Evolutionary conservation across 2,329 filamentous ascomycete genomes (phyloP).

Genomic region (Sclerotinia trifoliorum): DNA sequence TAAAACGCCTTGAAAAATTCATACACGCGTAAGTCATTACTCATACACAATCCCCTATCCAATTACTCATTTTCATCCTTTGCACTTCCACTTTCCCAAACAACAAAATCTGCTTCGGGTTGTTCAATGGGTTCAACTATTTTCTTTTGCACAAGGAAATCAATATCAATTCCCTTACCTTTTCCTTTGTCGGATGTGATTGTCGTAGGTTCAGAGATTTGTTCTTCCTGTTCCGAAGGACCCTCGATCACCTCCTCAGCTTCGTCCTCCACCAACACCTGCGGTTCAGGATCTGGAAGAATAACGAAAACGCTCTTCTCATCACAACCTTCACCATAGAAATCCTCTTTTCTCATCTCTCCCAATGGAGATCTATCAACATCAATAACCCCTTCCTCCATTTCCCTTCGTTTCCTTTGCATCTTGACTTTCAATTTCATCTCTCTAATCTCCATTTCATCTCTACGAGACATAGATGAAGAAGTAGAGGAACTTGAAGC

Average conservation of each 20-base stretch:
- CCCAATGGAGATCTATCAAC: slow-evolving; percentile 63
- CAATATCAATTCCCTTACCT: slow-evolving; percentile 39
- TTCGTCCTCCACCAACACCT: slow-evolving; percentile 30
- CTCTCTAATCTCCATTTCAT: slow-evolving; percentile 30
- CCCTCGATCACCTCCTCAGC: slow-evolving; percentile 37
- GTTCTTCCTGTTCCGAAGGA: not conserved
- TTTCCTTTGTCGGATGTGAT: not conserved
- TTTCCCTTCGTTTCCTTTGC: slow-evolving; percentile 39
- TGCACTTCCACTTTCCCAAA: slow-evolving; percentile 69
- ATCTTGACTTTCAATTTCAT: slow-evolving; percentile 39
- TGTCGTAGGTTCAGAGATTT: not conserved
- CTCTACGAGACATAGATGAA: slow-evolving; percentile 30
- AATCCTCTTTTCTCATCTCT: slow-evolving; percentile 66
- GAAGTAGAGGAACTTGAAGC: slow-evolving; percentile 21
- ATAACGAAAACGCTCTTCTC: slow-evolving; percentile 61
- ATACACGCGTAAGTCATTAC: not conserved
- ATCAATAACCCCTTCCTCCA: slow-evolving; percentile 59
- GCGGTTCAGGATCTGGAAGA: slow-evolving; percentile 49
- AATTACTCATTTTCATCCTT: slow-evolving; percentile 48
- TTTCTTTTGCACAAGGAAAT: slow-evolving; percentile 44
- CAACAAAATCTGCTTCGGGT: slow-evolving; percentile 60
- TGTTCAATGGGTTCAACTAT: slow-evolving; percentile 57
- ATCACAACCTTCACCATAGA: slow-evolving; percentile 65
- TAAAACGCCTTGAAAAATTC: not conserved
- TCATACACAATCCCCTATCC: not conserved